These are phyloP conservation scores for Ilyonectria sp. DNA, from an alignment of 2,329 filamentous ascomycete genomes.

Conservation along the genomic window DNA sequence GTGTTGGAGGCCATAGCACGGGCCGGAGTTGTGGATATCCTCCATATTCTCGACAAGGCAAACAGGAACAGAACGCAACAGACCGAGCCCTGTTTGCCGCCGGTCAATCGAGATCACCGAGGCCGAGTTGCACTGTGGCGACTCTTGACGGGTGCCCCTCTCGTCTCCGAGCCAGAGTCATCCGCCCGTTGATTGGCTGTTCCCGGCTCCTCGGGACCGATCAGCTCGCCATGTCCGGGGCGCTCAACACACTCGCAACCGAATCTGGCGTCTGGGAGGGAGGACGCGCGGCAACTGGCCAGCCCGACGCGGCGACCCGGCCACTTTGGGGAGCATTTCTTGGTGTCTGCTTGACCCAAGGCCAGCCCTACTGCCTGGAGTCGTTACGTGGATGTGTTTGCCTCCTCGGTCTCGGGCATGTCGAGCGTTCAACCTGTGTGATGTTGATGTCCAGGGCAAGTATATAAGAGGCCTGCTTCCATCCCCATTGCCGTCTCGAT, in stretches of 20 bases:
- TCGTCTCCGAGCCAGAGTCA: slow-evolving; percentile 27
- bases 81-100: neutral
- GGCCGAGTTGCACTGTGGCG: slow-evolving; percentile 17
- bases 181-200: slow-evolving; percentile 30
- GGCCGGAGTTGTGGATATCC: neutral
- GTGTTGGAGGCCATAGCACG: slow-evolving; percentile 18
- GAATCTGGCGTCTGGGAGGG: slow-evolving; percentile 7
- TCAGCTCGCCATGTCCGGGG: slow-evolving; percentile 20
- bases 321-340: slow-evolving; percentile 1
- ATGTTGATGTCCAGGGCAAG: neutral
- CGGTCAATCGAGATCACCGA: slow-evolving; percentile 22
- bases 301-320: slow-evolving; percentile 25
- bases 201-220: slow-evolving; percentile 39
- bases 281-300: slow-evolving; percentile 44
- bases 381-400: slow-evolving; percentile 26
- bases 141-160: slow-evolving; percentile 18
- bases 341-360: neutral
- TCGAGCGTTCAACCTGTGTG: neutral
- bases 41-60: slow-evolving; percentile 5
- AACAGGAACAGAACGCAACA: neutral
- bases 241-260: slow-evolving; percentile 15
- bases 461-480: slow-evolving; percentile 9
- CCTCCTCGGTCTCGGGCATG: slow-evolving; percentile 13
- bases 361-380: slow-evolving; percentile 44
- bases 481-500: slow-evolving; percentile 8